Evolutionary conservation across 371 early-diverging fungal species (phyloP), one percentile per base, ranked within the genome.

Genomic region (Mucor irregularis): DNA sequence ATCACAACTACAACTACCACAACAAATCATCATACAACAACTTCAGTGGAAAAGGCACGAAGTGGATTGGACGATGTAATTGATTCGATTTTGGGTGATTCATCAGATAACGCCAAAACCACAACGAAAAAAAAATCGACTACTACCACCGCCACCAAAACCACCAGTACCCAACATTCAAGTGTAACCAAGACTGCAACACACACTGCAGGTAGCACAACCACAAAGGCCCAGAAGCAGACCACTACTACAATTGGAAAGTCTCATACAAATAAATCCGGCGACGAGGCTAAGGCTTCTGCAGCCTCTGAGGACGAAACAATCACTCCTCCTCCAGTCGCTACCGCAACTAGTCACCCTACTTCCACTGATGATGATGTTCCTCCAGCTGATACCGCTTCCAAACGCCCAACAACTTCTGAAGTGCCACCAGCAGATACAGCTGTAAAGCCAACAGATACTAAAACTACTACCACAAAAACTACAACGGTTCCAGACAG

Each of bases 121-220:
- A 53, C 59, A 34, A 50, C 31, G 19, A 58, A 43, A 51, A n/a
- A n/a, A n/a, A 24, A 29, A 28, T 35, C 37, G 8, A 35, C 50
- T 47, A 33, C 39, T 35, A 50, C 49, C 21, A 43, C 28, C 11
- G 25, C 51, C 11, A 30, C 37, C 5, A 37, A 26, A 40, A 45
- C 29, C 35, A 44, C 58, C 30, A 43, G 34, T 43, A 57, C 43
- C 42, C 8, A 8, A 7, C 21, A 35, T 43, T 44, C 51, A 16
- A 43, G 58, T 57, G 58, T 50, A 50, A 57, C 58, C 30, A 50
- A n/a, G n/a, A n/a, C n/a, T n/a, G n/a, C n/a, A 13, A 50, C 62
- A n/a, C 45, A 34, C n/a, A 55, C 44, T 10, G 22, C 34, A 26
- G 35, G 48, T 1, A n/a, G n/a, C n/a, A n/a, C n/a, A n/a, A n/a